Percentiles rank a stretch among this genome's conserved stretches.
Conservation (phyloP, 164 flowering plant species). For the Echeveria elegans region DNA sequence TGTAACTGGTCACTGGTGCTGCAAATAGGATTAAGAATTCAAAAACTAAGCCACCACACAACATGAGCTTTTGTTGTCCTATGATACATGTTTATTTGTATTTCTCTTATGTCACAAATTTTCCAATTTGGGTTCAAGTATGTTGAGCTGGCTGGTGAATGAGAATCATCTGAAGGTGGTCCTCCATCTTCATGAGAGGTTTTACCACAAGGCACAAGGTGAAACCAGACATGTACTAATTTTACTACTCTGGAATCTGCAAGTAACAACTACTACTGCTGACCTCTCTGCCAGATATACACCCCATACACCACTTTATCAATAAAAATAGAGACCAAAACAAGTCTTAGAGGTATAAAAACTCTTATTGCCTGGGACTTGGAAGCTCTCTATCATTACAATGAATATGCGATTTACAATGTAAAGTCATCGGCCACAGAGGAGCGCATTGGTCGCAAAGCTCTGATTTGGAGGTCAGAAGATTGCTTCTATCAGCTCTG, state of each 20-base stretch:
- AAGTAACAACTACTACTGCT: background rate
- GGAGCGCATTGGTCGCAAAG: background rate
- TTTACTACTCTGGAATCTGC: slow-evolving; percentile 4
- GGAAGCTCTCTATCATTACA: background rate
- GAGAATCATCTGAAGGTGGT: background rate
- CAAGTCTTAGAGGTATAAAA: background rate
- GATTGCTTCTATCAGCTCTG: no score
- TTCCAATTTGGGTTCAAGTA: no score
- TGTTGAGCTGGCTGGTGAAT: background rate
- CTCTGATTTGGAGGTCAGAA: no score
- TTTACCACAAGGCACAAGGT: background rate
- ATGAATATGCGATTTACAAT: background rate
- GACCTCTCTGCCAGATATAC: background rate
- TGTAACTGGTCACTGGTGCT: background rate
- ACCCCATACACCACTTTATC: background rate
- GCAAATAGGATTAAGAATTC: background rate
- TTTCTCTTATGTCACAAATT: no score
- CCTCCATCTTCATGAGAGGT: background rate
- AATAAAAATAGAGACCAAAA: background rate
- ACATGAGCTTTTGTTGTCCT: no score
- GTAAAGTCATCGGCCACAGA: background rate
- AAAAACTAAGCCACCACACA: background rate
- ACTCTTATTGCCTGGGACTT: background rate
- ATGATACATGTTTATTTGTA: no score
- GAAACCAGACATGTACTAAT: slow-evolving; percentile 5